phyloP scores from a whole-genome alignment of 768 basidiomycete genomes.

The Mycena haematopus region DNA sequence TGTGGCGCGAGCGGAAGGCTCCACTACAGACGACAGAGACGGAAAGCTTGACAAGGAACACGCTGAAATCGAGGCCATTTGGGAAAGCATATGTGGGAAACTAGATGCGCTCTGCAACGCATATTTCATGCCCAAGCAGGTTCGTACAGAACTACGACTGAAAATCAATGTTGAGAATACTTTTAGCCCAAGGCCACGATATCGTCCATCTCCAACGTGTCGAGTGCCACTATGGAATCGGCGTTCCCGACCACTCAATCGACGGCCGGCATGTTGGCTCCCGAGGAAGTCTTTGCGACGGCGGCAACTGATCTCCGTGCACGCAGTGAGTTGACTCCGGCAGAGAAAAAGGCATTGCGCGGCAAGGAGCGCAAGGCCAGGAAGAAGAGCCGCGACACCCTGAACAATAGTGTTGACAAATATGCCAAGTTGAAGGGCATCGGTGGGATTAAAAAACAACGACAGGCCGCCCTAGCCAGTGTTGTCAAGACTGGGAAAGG shows the following conservation, averaged over 20 bases:
- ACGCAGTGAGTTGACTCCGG: slow-evolving; percentile 82
- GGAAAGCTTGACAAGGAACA: slow-evolving; percentile 90
- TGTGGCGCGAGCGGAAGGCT: slow-evolving; percentile 64
- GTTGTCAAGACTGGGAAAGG: slow-evolving; percentile 87
- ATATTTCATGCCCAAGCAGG: slow-evolving; percentile 94
- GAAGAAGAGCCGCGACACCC: slow-evolving; percentile 67
- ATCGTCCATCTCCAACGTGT: slow-evolving; percentile 80
- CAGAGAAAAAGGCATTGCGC: slow-evolving; percentile 77
- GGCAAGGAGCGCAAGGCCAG: slow-evolving; percentile 73
- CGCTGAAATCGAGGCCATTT: slow-evolving; percentile 79
- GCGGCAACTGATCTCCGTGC: slow-evolving; percentile 61
- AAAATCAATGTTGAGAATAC: slow-evolving; percentile 7
- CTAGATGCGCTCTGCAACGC: slow-evolving; percentile 94
- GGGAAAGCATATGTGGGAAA: slow-evolving; percentile 87
- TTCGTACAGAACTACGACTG: slow-evolving; percentile 36
- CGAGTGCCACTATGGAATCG: slow-evolving; percentile 86
- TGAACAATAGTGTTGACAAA: slow-evolving; percentile 72
- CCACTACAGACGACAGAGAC: slow-evolving; percentile 76
- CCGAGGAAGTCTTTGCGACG: slow-evolving; percentile 87
- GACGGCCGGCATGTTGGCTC: slow-evolving; percentile 82
- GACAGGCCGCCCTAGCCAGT: slow-evolving; percentile 80
- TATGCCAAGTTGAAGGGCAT: slow-evolving; percentile 61
- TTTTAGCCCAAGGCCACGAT: slow-evolving; percentile 87
- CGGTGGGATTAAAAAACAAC: slow-evolving; percentile 75
- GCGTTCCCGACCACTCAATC: slow-evolving; percentile 87